These are phyloP conservation scores for Osmanthus fragrans DNA, from an alignment of 257 asterid genomes.

Conservation along the genomic window DNA sequence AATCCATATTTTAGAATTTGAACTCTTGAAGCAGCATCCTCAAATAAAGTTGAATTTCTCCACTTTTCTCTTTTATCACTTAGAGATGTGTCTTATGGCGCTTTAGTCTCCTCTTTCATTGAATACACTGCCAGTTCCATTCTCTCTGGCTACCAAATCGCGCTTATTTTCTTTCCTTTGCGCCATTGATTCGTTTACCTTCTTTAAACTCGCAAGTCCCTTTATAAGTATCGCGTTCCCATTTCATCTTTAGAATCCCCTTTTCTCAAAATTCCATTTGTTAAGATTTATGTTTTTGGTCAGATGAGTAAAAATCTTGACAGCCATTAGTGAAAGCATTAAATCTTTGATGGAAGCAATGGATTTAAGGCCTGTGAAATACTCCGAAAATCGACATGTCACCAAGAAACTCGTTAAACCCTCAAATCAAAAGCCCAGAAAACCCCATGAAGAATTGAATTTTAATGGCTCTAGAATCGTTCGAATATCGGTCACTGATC, in stretches of 20 bases:
- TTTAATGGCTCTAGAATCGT: conserved; percentile 34
- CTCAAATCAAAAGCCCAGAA: conserved; percentile 26
- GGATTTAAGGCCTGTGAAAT: conserved; percentile 71
- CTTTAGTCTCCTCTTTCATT: conserved; percentile 21
- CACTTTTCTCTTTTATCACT: no score
- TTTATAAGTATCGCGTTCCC: background rate
- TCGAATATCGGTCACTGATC: conserved; percentile 59
- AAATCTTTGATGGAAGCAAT: conserved; percentile 25
- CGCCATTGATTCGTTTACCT: background rate
- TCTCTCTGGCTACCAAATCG: background rate
- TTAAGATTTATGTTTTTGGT: no score
- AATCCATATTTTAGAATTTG: no score
- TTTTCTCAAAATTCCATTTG: no score
- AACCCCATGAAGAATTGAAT: background rate
- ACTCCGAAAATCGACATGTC: conserved; percentile 53
- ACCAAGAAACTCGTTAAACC: conserved; percentile 46
- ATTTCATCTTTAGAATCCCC: background rate
- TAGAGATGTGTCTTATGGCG: no score
- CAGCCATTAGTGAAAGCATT: background rate
- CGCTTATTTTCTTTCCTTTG: background rate
- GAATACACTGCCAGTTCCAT: background rate
- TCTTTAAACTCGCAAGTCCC: conserved; percentile 3
- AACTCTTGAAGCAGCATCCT: no score
- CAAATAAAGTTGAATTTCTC: no score
- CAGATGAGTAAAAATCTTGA: background rate